Conservation (phyloP, 2,329 filamentous ascomycete genomes). For the Stromatinia cepivora region DNA sequence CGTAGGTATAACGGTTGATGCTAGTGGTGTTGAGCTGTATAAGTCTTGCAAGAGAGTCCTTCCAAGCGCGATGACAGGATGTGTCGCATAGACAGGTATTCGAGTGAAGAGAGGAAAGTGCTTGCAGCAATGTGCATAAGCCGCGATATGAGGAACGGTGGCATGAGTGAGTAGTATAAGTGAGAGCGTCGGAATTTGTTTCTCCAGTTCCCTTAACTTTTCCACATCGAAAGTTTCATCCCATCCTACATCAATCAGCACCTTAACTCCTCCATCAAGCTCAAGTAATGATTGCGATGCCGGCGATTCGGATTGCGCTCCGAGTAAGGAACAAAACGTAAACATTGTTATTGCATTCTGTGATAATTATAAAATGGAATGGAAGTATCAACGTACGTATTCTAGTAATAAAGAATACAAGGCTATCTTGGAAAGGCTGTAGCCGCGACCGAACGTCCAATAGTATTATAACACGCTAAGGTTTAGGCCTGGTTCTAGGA, state of each 20-base stretch:
- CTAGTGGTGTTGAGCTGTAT: slow-evolving; percentile 86
- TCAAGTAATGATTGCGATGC: slow-evolving; percentile 95
- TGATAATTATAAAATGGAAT: neutral
- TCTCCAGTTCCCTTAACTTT: slow-evolving; percentile 85
- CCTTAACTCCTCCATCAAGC: slow-evolving; percentile 93
- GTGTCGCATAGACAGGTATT: slow-evolving; percentile 92
- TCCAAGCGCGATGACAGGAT: slow-evolving; percentile 88
- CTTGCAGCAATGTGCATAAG: slow-evolving; percentile 96
- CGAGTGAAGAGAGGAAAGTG: slow-evolving; percentile 88
- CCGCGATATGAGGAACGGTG: slow-evolving; percentile 86
- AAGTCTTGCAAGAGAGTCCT: slow-evolving; percentile 88
- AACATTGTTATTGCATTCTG: slow-evolving; percentile 66
- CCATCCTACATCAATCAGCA: slow-evolving; percentile 94
- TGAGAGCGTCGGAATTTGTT: slow-evolving; percentile 87
- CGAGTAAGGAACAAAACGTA: slow-evolving; percentile 89
- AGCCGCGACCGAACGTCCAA: slow-evolving; percentile 15
- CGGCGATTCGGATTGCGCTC: slow-evolving; percentile 81
- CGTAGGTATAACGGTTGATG: slow-evolving; percentile 77
- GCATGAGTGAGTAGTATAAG: slow-evolving; percentile 93
- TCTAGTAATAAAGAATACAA: slow-evolving; percentile 2
- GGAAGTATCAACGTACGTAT: neutral
- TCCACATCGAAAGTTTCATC: slow-evolving; percentile 84
- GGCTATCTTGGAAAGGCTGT: slow-evolving; percentile 21
- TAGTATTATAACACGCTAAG: slow-evolving; percentile 15
- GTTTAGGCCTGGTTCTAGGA: slow-evolving; percentile 7